Evolutionary conservation across 116 monocot genomes (phyloP), one percentile per base, ranked within the genome.

Genomic region (Posidonia oceanica): DNA sequence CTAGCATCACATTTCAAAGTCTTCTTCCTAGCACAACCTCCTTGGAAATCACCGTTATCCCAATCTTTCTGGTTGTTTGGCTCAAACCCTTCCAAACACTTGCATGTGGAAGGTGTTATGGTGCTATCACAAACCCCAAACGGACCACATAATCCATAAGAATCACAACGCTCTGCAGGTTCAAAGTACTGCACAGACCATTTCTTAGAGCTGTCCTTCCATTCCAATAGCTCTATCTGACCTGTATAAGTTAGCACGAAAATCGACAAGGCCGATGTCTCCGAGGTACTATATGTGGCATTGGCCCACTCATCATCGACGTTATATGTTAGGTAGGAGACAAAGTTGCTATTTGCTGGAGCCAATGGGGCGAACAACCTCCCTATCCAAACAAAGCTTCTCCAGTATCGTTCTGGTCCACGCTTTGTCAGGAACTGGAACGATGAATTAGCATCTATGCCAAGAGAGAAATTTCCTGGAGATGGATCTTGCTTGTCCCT

Each of bases 391-490:
- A 74, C 56, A 3, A 58, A 48, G 61, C 64, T 64, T 17, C 74
- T 29, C 79, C 79, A 79, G 22, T 63, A 51, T 1, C 36, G 29
- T 11, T 63, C 20, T 5, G 64, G 16, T 1, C 70, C 74, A 12
- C 42, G 40, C 64, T 39, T 48, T 2, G 40, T 64, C 8, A 74
- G 2, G 58, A 74, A 36, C 58, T 79, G 74, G 15, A 63, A 57
- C 0, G 56, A 10, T 2, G 37, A 12, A 7, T 8, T 5, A 1
- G 70, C 58, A 14, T 79, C 79, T 22, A 79, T 59, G 3, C 70
- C 61, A n/a, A 70, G 51, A 13, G 79, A 61, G 36, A 74, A 79
- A 23, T 64, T 66, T 10, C 79, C 79, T 2, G 75, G 70, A 5
- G 71, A 40, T 3, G 80, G 75, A 16, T 80, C 71, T 3, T 22